Conservation (phyloP, 345 rosid species). For the Aquilaria yunnanensis region DNA sequence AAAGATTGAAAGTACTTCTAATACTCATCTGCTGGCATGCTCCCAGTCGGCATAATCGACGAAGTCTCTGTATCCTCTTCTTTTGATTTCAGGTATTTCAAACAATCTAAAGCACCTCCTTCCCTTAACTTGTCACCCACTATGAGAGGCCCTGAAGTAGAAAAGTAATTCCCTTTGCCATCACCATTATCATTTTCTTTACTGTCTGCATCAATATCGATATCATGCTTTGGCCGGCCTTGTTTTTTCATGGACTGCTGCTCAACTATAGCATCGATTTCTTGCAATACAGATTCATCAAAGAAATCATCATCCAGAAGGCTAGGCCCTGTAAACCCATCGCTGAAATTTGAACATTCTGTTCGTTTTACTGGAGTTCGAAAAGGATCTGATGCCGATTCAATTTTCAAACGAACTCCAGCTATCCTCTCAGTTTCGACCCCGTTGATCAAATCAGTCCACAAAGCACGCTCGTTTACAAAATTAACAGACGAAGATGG, state of each 20-base stretch:
- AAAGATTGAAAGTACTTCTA: conserved; percentile 54
- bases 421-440: conserved; percentile 8
- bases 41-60: conserved; percentile 17
- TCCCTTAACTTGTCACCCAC: too few species aligned
- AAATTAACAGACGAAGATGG: too few species aligned
- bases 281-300: conserved; percentile 59
- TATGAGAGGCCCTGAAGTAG: too few species aligned
- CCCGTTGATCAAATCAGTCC: too few species aligned
- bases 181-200: too few species aligned
- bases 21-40: conserved; percentile 60
- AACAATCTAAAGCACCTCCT: too few species aligned
- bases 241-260: conserved; percentile 22
- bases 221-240: conserved; percentile 28
- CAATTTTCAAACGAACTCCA: conserved; percentile 9
- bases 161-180: too few species aligned
- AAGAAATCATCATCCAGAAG: conserved; percentile 59
- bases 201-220: background rate
- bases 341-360: conserved; percentile 23
- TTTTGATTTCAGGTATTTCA: too few species aligned
- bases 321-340: conserved; percentile 28
- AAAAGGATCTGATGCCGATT: conserved; percentile 22
- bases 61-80: conserved; percentile 13
- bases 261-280: conserved; percentile 63
- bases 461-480: too few species aligned
- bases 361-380: conserved; percentile 35